These are phyloP conservation scores for Cydonia oblonga DNA, from an alignment of 331 rosid genomes.

Conservation along the genomic window DNA sequence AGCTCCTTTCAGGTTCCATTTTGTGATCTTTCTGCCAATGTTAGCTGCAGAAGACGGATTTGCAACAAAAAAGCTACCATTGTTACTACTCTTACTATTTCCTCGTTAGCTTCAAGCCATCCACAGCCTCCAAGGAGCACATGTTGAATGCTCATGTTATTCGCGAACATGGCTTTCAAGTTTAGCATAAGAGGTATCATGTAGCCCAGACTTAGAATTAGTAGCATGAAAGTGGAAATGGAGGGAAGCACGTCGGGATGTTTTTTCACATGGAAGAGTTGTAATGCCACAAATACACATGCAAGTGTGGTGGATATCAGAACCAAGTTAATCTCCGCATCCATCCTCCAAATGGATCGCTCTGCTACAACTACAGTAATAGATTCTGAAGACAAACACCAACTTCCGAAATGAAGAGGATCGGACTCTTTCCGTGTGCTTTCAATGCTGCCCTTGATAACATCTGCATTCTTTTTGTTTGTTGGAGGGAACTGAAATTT, in stretches of 20 bases:
- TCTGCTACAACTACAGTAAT: neutral
- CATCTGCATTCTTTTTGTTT: neutral
- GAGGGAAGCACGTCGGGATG: slow-evolving; percentile 35
- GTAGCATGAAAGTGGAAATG: slow-evolving; percentile 45
- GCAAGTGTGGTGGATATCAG: slow-evolving; percentile 39
- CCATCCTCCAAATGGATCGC: slow-evolving; percentile 30
- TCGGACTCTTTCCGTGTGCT: slow-evolving; percentile 30
- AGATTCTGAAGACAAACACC: slow-evolving; percentile 23
- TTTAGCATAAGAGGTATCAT: slow-evolving; percentile 46
- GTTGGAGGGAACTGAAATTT: slow-evolving; percentile 30
- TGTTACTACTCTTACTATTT: slow-evolving; percentile 21
- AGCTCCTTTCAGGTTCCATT: slow-evolving; percentile 10
- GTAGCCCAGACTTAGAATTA: slow-evolving; percentile 26
- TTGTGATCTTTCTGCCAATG: slow-evolving; percentile 36
- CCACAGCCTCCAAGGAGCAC: slow-evolving; percentile 19
- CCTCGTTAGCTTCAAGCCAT: slow-evolving; percentile 43
- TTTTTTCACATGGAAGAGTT: slow-evolving; percentile 41
- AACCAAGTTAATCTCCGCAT: slow-evolving; percentile 39
- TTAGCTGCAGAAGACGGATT: slow-evolving; percentile 36
- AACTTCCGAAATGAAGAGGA: slow-evolving; percentile 33
- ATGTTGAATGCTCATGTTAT: slow-evolving; percentile 3
- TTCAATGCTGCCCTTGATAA: slow-evolving; percentile 33
- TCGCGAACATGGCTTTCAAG: slow-evolving; percentile 40
- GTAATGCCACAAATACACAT: slow-evolving; percentile 35
- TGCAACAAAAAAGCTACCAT: slow-evolving; percentile 49